Percentiles rank a stretch among this genome's conserved stretches.
phyloP scores from a whole-genome alignment of 108 stramenopile genomes.

The Cyclostephanos tholiformis region DNA sequence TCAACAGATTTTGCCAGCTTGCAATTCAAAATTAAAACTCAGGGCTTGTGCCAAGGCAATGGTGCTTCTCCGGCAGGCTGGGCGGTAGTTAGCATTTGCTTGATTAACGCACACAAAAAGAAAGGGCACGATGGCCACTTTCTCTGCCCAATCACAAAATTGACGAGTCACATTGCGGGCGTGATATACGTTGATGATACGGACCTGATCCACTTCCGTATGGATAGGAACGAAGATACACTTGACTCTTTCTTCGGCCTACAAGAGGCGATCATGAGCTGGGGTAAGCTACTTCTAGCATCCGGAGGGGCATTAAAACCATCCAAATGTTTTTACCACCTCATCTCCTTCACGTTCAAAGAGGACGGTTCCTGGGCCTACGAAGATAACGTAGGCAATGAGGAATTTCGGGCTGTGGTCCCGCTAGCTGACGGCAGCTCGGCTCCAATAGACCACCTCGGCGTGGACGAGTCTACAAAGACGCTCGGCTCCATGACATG shows the following conservation, averaged over 20 bases:
- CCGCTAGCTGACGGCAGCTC: background rate
- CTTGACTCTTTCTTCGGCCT: background rate
- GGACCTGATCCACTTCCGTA: background rate
- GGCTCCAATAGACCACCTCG: background rate
- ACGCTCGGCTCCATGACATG: constrained; percentile 11
- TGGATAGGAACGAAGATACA: background rate
- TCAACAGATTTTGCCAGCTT: constrained; percentile 1
- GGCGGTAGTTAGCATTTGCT: background rate
- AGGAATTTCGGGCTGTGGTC: background rate
- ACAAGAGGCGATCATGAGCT: background rate
- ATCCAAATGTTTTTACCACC: constrained; percentile 19
- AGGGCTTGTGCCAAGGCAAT: constrained; percentile 8
- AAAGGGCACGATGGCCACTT: constrained; percentile 6
- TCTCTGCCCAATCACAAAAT: background rate
- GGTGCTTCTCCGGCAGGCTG: background rate
- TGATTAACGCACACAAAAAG: constrained; percentile 2
- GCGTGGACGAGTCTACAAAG: background rate
- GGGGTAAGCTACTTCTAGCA: constrained; percentile 7
- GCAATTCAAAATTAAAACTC: background rate
- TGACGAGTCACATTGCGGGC: background rate
- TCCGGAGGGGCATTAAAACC: constrained; percentile 14
- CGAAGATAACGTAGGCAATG: background rate
- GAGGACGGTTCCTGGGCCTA: constrained; percentile 11
- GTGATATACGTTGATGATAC: background rate
- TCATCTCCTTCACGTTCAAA: constrained; percentile 1